These are phyloP conservation scores for Colletotrichum sp. DNA, from an alignment of 2,329 filamentous ascomycete genomes.

Conservation along the genomic window DNA sequence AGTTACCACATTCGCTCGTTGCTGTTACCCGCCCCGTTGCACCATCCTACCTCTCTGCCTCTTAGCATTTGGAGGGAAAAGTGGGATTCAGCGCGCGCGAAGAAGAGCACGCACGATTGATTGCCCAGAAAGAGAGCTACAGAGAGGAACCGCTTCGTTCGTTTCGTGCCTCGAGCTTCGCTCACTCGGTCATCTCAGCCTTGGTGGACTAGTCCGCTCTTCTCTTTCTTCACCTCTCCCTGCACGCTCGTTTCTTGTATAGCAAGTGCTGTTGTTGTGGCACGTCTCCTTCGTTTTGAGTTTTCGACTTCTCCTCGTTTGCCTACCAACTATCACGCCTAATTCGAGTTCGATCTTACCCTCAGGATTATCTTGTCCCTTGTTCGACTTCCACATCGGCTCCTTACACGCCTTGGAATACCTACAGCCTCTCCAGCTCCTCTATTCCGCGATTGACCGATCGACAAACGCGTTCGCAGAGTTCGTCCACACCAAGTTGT, in stretches of 20 bases:
- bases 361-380: neutral
- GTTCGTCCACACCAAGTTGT: neutral
- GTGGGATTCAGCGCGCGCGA: neutral
- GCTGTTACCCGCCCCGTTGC: neutral
- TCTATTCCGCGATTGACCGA: neutral
- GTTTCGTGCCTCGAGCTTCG: slow-evolving; percentile 6
- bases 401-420: neutral
- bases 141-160: slow-evolving; percentile 3
- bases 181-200: neutral
- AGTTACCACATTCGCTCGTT: neutral
- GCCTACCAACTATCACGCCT: neutral
- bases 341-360: neutral
- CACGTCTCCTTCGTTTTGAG: slow-evolving; percentile 8
- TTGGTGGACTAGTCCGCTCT: neutral
- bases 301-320: neutral
- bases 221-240: neutral
- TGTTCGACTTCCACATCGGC: neutral
- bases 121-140: neutral
- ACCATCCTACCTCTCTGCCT: neutral
- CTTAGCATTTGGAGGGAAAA: neutral
- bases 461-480: neutral
- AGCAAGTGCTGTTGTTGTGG: neutral
- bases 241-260: slow-evolving; percentile 16
- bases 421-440: neutral
- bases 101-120: neutral